Base-by-base conservation (phyloP, 2,329 filamentous ascomycete species). In the Neonectria hederae region DNA sequence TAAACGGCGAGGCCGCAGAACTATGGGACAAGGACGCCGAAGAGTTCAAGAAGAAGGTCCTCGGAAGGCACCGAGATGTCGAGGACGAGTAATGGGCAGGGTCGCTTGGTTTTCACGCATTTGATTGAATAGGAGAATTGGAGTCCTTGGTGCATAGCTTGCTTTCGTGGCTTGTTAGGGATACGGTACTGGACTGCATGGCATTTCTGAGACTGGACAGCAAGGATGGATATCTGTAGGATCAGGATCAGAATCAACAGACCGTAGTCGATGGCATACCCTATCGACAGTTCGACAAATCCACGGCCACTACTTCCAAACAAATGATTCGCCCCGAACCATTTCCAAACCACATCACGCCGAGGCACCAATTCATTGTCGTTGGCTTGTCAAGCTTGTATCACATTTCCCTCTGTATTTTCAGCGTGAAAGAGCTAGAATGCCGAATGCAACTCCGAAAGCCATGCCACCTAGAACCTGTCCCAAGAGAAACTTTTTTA, bases 1-100 rank as follows among this genome's bases (percentile, higher is more conserved):
- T 99, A 68, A 99, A 99, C 74, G 97, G 94, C 64, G 94, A 99
- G 80, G 96, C 96, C 30, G 96, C 97, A 17, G 92, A 97, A 78
- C 86, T 99, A 45, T 99, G 96, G 94, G 95, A 97, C 78, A 93
- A 90, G 72, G 89, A 98, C 77, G 84, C 89, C 40, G 89, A 88
- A 49, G 93, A 97, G 78, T 98, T 96, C 86, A 93, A 97, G 86
- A 88, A 88, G 70, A 90, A 90, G 81, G 88, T 91, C 35, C 73
- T 86, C 67, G 87, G 81, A 53, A 84, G 89, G 64, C 88, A 91
- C 79, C 83, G 83, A 51, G 89, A 90, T 69, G 78, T 90, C 28
- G 89, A 90, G 66, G 89, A 90, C 67, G 88, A 90, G 72, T 90
- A 79, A 58, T 61, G 14, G 24, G 30, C 52, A 17, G 30, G 19